Evolutionary conservation across 192 early-diverging fungal species (phyloP), one percentile per base, ranked within the genome.

Genomic region (Backusella westeae): DNA sequence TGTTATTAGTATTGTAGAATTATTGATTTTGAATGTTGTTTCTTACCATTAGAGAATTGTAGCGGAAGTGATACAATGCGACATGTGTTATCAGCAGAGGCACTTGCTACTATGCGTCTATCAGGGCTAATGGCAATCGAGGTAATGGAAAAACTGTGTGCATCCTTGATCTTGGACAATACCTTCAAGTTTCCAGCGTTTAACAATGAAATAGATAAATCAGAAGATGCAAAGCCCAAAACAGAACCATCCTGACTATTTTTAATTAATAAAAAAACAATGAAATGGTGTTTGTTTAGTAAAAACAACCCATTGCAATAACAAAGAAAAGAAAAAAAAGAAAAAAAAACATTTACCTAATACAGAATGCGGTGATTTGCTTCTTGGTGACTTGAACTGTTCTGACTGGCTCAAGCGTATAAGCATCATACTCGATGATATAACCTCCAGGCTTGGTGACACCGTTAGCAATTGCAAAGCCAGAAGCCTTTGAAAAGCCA

Each of bases 61-160:
- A 71, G n/a, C 92, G 93, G 93, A 44, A 94, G 74, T 53, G 46
- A 39, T 34, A 89, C 77, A 39, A 91, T 84, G 34, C 83, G 79
- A 79, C 90, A 91, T 1, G 91, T 90, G 42, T 91, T 91, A 78
- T 98, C 96, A 0, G 92, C 93, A 7, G 94, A 95, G 1, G 90
- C 96, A 78, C 91, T 96, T 23, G 93, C 87, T 26, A 98, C 72
- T 36, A 90, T 74, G 12, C 84, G 80, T n/a, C 83, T 82, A 34
- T 91, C 85, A 34, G 80, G 86, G 74, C 89, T 93, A 77, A 98
- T 94, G 0, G 89, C 88, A 66, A 98, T 69, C 6, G 87, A 79
- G 0, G 94, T 96, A 52, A 94, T 90, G 19, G 96, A 88, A 74
- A 97, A 93, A n/a, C 77, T 78, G 77, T 98, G 96, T 1, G 90